Base-by-base conservation (phyloP, 805 yeast genomes). In the Zygosaccharomyces gambellarensis region DNA sequence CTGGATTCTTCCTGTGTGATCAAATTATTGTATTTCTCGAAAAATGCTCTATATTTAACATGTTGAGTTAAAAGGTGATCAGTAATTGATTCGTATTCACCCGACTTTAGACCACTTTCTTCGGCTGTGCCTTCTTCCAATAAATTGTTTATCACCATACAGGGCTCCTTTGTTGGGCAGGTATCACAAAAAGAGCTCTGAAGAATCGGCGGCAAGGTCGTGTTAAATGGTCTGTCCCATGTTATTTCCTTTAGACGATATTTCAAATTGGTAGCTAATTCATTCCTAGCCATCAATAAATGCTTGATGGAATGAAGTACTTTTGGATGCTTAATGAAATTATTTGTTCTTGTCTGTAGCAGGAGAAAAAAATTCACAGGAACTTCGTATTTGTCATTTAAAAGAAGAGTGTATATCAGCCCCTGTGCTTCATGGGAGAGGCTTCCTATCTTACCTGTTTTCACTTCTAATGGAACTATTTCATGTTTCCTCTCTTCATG, bases 381-480 rank as follows among this genome's bases (percentile, higher is more conserved):
- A 39, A 85, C 69, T 36, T 81, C 83, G 64, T 92, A 92, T 23
- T 95, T 71, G 54, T 94, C 98, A 42, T 81, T 80, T 58, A 89
- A 76, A 49, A 94, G 68, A 12, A 92, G 68, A 0, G 95, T 82
- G 62, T 94, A 94, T 5, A 94, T 70, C 0, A 90, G 76, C 0
- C 94, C 85, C 64, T 94, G 99, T 0, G 95, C 96, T 45, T 85
- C 81, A 64, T 94, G 97, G 3, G 83, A 67, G 4, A 84, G 64
- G 34, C 81, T 73, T 42, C 79, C 80, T 29, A 74, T 68, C 46
- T 72, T 73, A 0, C 98, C 97, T 0, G 98, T 89, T 63, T 94
- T 94, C 50, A 94, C 81, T 63, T 94, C 99, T 70, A 94, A 72
- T 0, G 97, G 98, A 0, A 82, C 76, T 10, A 89, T 75, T n/a